phyloP scores from a whole-genome alignment of 2,329 filamentous ascomycete species.

The Cryphonectria parasitica region DNA sequence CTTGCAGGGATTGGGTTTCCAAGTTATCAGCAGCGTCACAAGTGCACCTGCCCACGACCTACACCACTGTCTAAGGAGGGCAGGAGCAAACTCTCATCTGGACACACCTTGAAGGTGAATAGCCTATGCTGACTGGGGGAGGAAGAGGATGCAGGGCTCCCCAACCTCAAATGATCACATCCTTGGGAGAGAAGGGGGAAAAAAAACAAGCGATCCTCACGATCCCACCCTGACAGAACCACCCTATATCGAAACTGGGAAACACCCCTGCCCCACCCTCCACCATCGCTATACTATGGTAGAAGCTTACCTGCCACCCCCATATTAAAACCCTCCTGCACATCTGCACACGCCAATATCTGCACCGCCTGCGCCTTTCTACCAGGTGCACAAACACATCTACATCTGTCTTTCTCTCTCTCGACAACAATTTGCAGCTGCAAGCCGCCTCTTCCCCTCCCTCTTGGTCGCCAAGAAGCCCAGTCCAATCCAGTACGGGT shows the following conservation, averaged over 20 bases:
- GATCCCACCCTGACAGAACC: conserved; percentile 6
- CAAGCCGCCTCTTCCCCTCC: background rate
- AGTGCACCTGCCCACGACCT: no score
- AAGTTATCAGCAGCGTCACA: background rate
- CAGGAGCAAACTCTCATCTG: background rate
- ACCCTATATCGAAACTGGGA: conserved; percentile 31
- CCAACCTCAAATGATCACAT: conserved; percentile 5
- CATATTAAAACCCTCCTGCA: conserved; percentile 9
- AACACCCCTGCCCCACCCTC: conserved; percentile 28
- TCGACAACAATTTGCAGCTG: background rate
- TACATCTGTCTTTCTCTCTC: background rate
- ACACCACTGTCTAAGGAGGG: background rate
- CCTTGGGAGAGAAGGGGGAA: background rate
- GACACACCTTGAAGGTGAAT: background rate
- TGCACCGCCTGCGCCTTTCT: background rate
- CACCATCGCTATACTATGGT: background rate
- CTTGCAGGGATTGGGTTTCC: background rate
- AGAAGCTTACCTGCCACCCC: background rate
- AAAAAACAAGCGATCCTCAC: background rate
- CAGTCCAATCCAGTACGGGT: background rate
- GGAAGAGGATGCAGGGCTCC: conserved; percentile 6
- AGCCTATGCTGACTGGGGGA: background rate
- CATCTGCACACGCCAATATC: background rate
- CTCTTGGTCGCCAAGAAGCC: background rate
- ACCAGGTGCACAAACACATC: background rate